Evolutionary conservation across 2,329 filamentous ascomycete species (phyloP), one percentile per base, ranked within the genome.

Genomic region (Alternaria novae-zelandiae): DNA sequence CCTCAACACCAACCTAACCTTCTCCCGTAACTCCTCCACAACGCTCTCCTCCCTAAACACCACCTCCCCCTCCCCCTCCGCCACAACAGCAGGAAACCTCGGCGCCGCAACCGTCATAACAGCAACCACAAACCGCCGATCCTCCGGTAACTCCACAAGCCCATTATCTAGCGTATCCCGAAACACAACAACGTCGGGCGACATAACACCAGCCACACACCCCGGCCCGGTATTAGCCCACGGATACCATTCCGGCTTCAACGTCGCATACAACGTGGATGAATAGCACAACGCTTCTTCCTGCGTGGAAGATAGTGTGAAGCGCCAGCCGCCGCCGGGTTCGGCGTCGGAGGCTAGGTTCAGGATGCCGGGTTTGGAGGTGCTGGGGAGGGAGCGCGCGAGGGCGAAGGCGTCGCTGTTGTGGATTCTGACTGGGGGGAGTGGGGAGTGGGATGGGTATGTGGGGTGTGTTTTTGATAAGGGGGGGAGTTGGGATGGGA

Each of bases 231-330:
- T 66, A n/a, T 74, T 73, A 3, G 70, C 63, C 67, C 68, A 74
- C 4, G 71, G 68, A 61, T 74, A 74, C 71, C 71, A 74, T 51
- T 70, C 64, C 6, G 57, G 63, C 5, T 67, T 68, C 3, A 74
- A 41, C 0, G 70, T 73, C 11, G 53, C 54, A 20, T 65, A 72
- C 1, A 71, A 54, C 3, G 71, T 74, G 1, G 69, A 72, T 4
- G 71, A 73, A 15, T 73, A 73, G 25, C 71, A 74, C 1, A 74
- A 43, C 0, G 71, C 70, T 54, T 74, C 71, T 63, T 74, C 71
- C 25, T 74, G 71, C 6, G 70, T 74, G 15, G 20, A 44, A 0
- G 66, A 70, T 2, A 74, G 54, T 0, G 69, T 66, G 32, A 67
- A 73, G 25, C 69, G 69, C 70, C 71, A 74, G 11, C 71, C 71